Evolutionary conservation across 1,284 basidiomycete genomes (phyloP).

Genomic region (Trametes versicolor): DNA sequence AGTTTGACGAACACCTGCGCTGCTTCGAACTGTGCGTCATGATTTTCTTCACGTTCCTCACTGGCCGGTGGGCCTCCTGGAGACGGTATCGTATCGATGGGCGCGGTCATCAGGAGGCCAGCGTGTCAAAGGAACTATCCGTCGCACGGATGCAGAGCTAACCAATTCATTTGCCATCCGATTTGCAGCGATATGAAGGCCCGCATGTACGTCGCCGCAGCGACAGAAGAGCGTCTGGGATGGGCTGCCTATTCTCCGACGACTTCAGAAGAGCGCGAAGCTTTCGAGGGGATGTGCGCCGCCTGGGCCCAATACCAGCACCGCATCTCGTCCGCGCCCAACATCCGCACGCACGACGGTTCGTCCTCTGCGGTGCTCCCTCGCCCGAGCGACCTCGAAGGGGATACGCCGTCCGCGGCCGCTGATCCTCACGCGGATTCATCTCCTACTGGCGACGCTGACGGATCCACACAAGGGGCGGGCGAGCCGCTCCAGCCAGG

Average conservation of each 20-base stretch:
- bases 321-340: slow-evolving; percentile 17
- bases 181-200: slow-evolving; percentile 69
- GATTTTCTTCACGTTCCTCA: slow-evolving; percentile 18
- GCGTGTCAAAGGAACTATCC: slow-evolving; percentile 8
- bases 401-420: not conserved
- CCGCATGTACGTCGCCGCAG: slow-evolving; percentile 56
- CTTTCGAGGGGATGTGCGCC: slow-evolving; percentile 62
- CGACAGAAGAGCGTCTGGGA: slow-evolving; percentile 57
- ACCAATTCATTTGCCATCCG: slow-evolving; percentile 19
- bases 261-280: slow-evolving; percentile 54
- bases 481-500: slow-evolving; percentile 13
- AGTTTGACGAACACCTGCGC: slow-evolving; percentile 64
- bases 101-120: slow-evolving; percentile 16
- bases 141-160: slow-evolving; percentile 13
- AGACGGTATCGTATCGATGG: slow-evolving; percentile 16
- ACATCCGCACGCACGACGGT: slow-evolving; percentile 14
- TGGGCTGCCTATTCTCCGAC: slow-evolving; percentile 53
- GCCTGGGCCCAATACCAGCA: slow-evolving; percentile 58
- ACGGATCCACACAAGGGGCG: slow-evolving; percentile 18
- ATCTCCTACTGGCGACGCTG: slow-evolving; percentile 9
- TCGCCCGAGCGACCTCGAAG: slow-evolving; percentile 14
- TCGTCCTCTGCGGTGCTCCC: slow-evolving; percentile 8
- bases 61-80: slow-evolving; percentile 16
- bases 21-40: slow-evolving; percentile 67
- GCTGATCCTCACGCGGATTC: slow-evolving; percentile 9